phyloP scores from a whole-genome alignment of 2,329 filamentous ascomycete species.

The Colletotrichum gigasporum region DNA sequence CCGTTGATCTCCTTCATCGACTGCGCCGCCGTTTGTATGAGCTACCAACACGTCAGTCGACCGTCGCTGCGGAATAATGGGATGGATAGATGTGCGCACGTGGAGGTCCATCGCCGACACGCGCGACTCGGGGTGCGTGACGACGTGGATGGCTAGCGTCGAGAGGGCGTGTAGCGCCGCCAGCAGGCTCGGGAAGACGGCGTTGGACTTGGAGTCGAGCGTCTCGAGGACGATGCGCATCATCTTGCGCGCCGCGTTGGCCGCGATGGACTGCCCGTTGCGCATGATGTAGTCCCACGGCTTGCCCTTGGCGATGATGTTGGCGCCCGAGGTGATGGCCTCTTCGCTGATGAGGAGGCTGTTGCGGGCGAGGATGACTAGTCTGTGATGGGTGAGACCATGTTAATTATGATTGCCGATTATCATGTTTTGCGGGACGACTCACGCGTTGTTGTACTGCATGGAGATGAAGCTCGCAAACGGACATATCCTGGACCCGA shows the following conservation, averaged over 20 bases:
- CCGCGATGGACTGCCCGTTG: conserved; percentile 17
- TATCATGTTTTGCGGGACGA: background rate
- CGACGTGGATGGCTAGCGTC: conserved; percentile 1
- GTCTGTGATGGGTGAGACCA: background rate
- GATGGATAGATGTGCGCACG: background rate
- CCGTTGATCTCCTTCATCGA: conserved; percentile 11
- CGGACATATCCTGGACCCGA: conserved; percentile 19
- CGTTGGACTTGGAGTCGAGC: conserved; percentile 14
- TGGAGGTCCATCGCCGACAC: conserved; percentile 24
- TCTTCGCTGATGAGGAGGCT: conserved; percentile 27
- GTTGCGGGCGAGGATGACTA: conserved; percentile 14
- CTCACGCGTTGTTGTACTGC: conserved; percentile 24
- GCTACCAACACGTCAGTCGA: background rate
- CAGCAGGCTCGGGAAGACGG: conserved; percentile 6
- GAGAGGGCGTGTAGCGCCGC: conserved; percentile 8
- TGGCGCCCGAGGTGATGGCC: conserved; percentile 1
- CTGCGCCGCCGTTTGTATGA: conserved; percentile 6
- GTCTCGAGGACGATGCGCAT: conserved; percentile 15
- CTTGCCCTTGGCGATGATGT: conserved; percentile 20
- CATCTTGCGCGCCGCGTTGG: conserved; percentile 14
- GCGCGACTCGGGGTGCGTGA: conserved; percentile 16
- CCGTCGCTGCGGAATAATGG: background rate
- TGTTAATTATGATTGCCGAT: accelerated
- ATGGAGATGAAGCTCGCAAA: conserved; percentile 19
- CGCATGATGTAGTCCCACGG: conserved; percentile 25